phyloP scores from a whole-genome alignment of 2,329 filamentous ascomycete species.

The Colletotrichum sp. region DNA sequence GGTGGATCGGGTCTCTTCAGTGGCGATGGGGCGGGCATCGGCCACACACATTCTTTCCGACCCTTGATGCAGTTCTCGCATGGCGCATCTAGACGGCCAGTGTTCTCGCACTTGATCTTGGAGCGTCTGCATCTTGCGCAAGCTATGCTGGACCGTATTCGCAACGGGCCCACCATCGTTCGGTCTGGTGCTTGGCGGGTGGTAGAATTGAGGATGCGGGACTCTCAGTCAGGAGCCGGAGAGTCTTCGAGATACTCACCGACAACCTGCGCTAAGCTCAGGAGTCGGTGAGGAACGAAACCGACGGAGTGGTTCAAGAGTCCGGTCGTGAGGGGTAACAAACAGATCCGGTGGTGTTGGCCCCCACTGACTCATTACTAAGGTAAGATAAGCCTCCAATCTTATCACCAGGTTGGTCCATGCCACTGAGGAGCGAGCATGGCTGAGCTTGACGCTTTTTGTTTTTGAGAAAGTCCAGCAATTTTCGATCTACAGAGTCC shows the following conservation, averaged over 20 bases:
- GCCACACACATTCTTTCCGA: conserved; percentile 75
- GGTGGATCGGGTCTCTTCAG: conserved; percentile 47
- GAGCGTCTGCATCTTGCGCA: conserved; percentile 77
- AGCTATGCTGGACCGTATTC: conserved; percentile 79
- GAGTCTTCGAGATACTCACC: not conserved
- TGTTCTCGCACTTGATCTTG: conserved; percentile 86
- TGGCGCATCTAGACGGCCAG: conserved; percentile 52
- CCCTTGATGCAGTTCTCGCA: conserved; percentile 79
- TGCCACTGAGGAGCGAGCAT: not conserved
- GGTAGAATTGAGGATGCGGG: not conserved
- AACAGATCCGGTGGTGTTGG: not conserved
- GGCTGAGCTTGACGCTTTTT: not conserved
- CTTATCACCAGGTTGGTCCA: not conserved
- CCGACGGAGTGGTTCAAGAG: not conserved
- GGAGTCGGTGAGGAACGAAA: not conserved
- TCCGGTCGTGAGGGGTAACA: not conserved
- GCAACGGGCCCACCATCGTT: conserved; percentile 36
- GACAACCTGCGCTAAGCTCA: not conserved
- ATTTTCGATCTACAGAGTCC: not conserved
- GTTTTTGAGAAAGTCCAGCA: not conserved
- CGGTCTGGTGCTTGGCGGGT: not conserved
- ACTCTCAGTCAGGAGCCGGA: not conserved
- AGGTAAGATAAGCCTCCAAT: not conserved
- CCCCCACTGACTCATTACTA: not conserved
- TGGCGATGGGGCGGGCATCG: conserved; percentile 41